These are phyloP conservation scores for Russula sp. DNA, from an alignment of 768 basidiomycete species.

Conservation along the genomic window DNA sequence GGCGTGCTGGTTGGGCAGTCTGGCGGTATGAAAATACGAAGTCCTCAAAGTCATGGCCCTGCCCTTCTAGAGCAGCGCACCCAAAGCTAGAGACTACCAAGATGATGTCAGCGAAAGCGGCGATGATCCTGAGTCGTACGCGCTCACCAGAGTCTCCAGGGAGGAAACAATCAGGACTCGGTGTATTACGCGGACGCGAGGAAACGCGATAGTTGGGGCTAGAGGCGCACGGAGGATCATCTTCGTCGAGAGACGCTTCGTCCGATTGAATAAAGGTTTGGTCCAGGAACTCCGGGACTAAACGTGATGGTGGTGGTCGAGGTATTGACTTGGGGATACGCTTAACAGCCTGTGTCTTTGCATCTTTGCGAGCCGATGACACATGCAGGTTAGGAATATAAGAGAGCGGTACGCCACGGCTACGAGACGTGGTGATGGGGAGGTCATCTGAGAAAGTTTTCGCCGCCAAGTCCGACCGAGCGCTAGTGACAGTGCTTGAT, in stretches of 20 bases:
- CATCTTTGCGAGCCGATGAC: too few species aligned
- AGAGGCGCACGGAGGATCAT: not conserved
- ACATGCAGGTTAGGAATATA: too few species aligned
- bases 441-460: too few species aligned
- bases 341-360: too few species aligned
- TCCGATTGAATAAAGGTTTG: too few species aligned
- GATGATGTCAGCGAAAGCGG: not conserved
- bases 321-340: too few species aligned
- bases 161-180: not conserved
- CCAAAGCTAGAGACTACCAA: constrained; percentile 29
- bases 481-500: too few species aligned
- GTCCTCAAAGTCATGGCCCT: not conserved
- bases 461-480: too few species aligned
- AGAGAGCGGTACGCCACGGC: too few species aligned
- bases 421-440: too few species aligned
- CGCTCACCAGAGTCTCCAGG: not conserved
- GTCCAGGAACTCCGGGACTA: too few species aligned
- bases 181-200: not conserved
- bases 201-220: not conserved
- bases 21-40: constrained; percentile 1
- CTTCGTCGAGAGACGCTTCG: not conserved
- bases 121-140: not conserved
- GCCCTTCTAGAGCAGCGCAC: not conserved
- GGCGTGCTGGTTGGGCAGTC: constrained; percentile 6
- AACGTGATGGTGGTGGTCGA: too few species aligned